Conservation (phyloP, 768 basidiomycete genomes). For the Mycena filopes region DNA sequence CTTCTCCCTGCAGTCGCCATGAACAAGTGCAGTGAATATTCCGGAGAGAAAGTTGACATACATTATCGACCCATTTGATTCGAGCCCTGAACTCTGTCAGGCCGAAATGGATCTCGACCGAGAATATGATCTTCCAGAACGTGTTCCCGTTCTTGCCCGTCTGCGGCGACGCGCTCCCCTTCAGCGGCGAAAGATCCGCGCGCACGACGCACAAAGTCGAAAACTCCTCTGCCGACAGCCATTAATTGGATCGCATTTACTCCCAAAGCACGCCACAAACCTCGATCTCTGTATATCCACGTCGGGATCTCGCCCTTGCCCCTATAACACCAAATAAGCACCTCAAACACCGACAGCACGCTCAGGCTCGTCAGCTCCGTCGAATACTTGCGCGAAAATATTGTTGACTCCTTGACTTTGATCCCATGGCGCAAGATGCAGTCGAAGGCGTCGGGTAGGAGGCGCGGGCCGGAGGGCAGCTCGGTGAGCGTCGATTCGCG, state of each 20-base stretch:
- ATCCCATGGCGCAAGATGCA: slow-evolving; percentile 76
- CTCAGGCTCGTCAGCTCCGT: slow-evolving; percentile 82
- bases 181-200: slow-evolving; percentile 79
- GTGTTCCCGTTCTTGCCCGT: slow-evolving; percentile 70
- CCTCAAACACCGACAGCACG: slow-evolving; percentile 83
- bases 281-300: slow-evolving; percentile 76
- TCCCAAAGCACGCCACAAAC: slow-evolving; percentile 43
- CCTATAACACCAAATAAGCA: slow-evolving; percentile 87
- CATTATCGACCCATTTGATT: slow-evolving; percentile 86
- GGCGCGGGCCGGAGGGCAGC: slow-evolving; percentile 78
- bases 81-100: slow-evolving; percentile 84
- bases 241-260: neutral
- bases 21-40: slow-evolving; percentile 6
- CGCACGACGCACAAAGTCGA: slow-evolving; percentile 83
- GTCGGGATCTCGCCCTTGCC: slow-evolving; percentile 77
- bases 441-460: slow-evolving; percentile 86
- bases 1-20: slow-evolving; percentile 59
- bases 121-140: slow-evolving; percentile 88
- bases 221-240: slow-evolving; percentile 63
- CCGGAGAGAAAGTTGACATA: slow-evolving; percentile 50
- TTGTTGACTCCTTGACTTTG: slow-evolving; percentile 84
- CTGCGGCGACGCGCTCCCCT: slow-evolving; percentile 77
- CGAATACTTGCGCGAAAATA: slow-evolving; percentile 85
- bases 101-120: slow-evolving; percentile 86
- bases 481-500: slow-evolving; percentile 76